phyloP scores from a whole-genome alignment of 1,139 yeast genomes.

The Komagataea norvegica region DNA sequence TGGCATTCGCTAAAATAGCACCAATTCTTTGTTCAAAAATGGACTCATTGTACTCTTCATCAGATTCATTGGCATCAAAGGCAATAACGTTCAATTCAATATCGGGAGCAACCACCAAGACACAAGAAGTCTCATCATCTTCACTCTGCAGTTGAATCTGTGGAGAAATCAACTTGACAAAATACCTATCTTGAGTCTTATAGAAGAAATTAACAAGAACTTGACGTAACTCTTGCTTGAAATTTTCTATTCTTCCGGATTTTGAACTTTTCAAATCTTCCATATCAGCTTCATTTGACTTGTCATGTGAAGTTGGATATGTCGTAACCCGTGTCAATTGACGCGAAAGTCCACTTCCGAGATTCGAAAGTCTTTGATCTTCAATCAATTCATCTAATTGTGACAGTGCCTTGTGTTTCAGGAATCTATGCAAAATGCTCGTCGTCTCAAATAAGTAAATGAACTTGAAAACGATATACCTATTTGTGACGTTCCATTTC shows the following conservation, averaged over 20 bases:
- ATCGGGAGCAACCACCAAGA: conserved; percentile 67
- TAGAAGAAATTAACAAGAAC: conserved; percentile 36
- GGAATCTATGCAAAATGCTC: conserved; percentile 48
- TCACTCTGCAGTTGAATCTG: conserved; percentile 79
- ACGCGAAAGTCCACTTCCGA: conserved; percentile 13
- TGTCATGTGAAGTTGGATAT: conserved; percentile 14
- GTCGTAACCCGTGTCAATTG: conserved; percentile 18
- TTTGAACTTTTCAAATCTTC: conserved; percentile 14
- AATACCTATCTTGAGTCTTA: conserved; percentile 54
- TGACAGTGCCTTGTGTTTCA: conserved; percentile 63
- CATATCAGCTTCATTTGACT: conserved; percentile 5
- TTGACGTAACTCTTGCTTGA: conserved; percentile 49
- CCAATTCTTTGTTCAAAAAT: conserved; percentile 72
- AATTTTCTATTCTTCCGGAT: conserved; percentile 35
- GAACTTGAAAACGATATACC: conserved; percentile 61
- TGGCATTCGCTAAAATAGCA: conserved; percentile 61
- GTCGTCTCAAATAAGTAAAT: conserved; percentile 56
- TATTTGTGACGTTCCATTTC: conserved; percentile 70
- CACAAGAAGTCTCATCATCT: conserved; percentile 56
- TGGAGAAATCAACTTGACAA: conserved; percentile 74
- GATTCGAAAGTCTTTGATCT: conserved; percentile 16
- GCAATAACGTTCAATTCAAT: conserved; percentile 64
- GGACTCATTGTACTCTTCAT: conserved; percentile 44
- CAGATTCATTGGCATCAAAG: conserved; percentile 42
- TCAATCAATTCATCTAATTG: conserved; percentile 49